Base-by-base conservation (phyloP, 75 land plant genomes). In the Selaginella moellendorffii region DNA sequence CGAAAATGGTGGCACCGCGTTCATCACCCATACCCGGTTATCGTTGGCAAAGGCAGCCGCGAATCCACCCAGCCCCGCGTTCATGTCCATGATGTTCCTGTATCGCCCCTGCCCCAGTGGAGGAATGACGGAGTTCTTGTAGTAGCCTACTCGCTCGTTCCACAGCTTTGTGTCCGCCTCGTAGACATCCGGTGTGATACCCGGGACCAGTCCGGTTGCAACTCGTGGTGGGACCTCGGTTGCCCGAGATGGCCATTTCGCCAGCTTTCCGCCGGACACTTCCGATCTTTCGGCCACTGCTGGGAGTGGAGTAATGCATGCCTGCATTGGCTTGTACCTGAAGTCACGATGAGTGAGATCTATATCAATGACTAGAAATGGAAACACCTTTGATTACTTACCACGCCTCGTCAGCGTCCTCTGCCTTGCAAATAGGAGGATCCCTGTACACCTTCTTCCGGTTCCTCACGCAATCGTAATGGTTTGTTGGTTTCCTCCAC, bases 11-110 rank as follows among this genome's bases (percentile, higher is more conserved):
- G 96, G 91, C 54, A 86, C 80, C 53, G 77, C 87, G 76, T 83
- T 90, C 91, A 90, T 90, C 8, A 86, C 87, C 96, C 90, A 86
- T 23, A 74, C 72, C 46, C 46, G 46, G 60, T 82, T 72, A 1
- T 83, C 73, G 28, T 80, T 80, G 29, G 69, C 74, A 62, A 86
- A 60, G 46, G 86, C 85, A 27, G 96, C 96, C 54, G 85, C 90
- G 80, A 90, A 86, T 51, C 96, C 75, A 61, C 96, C 96, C 26
- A 90, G 70, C n/a, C 83, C 85, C 58, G 96, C 87, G 80, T 84
- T 90, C 96, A 90, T 90, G 68, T 90, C 96, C 83, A 90, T 80
- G 12, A 86, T 77, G 63, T 90, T 86, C 28, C 87, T 72, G 53
- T 90, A 90, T 53, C 90, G 72, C 29, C 81, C 85, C 10, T 78